Evolutionary conservation across 2,329 filamentous ascomycete genomes (phyloP), one percentile per base, ranked within the genome.

Genomic region (Keithomyces neogunnii): DNA sequence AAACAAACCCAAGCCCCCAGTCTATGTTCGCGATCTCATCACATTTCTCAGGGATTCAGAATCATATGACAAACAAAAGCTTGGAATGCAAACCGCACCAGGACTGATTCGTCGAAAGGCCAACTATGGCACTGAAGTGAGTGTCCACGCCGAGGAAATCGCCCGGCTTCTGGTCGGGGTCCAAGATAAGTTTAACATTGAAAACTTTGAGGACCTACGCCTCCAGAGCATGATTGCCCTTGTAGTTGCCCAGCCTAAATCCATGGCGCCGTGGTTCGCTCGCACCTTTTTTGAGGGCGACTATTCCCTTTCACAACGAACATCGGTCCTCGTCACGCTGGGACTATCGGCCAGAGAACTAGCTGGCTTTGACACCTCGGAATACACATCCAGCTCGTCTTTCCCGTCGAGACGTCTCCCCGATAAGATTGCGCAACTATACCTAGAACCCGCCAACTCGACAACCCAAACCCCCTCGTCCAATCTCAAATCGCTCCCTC

Each of bases 211-310:
- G 53, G 81, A 89, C 54, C 73, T 89, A 53, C 82, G 85, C 19
- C 73, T 93, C 3, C 86, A 95, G 65, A 84, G 85, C 11, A 85
- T 99, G 73, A 83, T 96, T 44, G 87, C 91, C 0, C 70, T 96
- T 6, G 73, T 96, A 0, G 76, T 93, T 2, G 84, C 88, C 0
- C 81, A 88, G 56, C 89, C 93, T 0, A 72, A 80, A 47, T 76
- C 80, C 49, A 89, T 96, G 80, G 91, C 84, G 0, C 87, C 82
- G 11, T 95, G 89, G 86, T 88, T 95, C 53, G 83, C 86, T 3
- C 82, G 84, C 51, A 86, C 87, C 0, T 95, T 93, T 64, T 97
- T 96, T 64, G 85, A 89, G 42, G 91, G 91, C 13, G 93, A 99
- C 63, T 91, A 93, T 66, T 96, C 91, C 0, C 73, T 97, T 38